Evolutionary conservation across 2,329 filamentous ascomycete genomes (phyloP), one percentile per base, ranked within the genome.

Genomic region (Penicillium hordei): DNA sequence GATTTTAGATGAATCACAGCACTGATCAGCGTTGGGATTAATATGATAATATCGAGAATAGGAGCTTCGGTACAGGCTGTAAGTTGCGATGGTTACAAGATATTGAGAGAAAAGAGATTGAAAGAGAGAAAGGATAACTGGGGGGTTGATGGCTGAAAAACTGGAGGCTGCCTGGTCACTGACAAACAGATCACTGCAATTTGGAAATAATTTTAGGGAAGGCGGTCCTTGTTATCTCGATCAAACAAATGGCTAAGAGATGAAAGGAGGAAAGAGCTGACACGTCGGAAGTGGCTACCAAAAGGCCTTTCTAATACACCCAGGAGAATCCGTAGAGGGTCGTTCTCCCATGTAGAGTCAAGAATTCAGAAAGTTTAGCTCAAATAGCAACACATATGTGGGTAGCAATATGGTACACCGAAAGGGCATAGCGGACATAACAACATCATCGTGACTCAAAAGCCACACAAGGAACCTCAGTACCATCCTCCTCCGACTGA

Each of bases 401-500:
- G 13, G 42, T 25, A 55, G 19, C 25, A 25, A 7, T 27, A 40
- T 33, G 36, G 9, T 17, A 19, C 36, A n/a, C 19, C 19, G 4
- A 42, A 31, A 27, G 10, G 23, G 36, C 15, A 54, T 49, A 54
- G 12, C 15, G 12, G 12, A 33, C 17, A 12, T 25, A 25, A 21
- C 13, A 49, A 23, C 7, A 52, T 45, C 34, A 57, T 52, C 12
- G 19, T 45, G n/a, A 10, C 36, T 48, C 21, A 19, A 36, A 46
- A n/a, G 49, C 27, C 34, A 57, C 27, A 31, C 34, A 39, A 52
- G 49, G 55, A 42, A 57, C 29, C 5, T 43, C 21, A 29, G 23
- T 48, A 13, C 15, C 36, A 42, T 48, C 29, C 21, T 21, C 39
- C 17, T 36, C 49, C 12, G 36, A 57, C 10, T 39, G 4, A 27